Evolutionary conservation across 805 yeast species (phyloP).

Genomic region (Tetrapisispora nanseiensis): DNA sequence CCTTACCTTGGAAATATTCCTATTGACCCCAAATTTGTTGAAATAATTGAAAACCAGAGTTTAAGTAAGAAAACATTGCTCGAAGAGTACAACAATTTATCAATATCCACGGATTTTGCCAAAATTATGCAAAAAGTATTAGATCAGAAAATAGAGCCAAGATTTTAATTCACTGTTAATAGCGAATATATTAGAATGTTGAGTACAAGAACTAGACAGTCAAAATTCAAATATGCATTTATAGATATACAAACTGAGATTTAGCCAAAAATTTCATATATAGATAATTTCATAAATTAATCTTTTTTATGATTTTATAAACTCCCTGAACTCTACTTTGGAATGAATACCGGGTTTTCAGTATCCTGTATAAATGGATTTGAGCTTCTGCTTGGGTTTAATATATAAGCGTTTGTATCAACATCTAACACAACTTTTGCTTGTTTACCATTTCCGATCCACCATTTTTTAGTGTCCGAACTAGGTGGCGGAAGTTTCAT

Average conservation of each 20-base stretch:
- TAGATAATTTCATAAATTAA: too few relatives aligned
- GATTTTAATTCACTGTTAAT: background rate
- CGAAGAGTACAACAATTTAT: slow-evolving; percentile 29
- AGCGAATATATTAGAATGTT: too few relatives aligned
- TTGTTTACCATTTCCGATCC: slow-evolving; percentile 71
- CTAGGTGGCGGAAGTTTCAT: slow-evolving; percentile 75
- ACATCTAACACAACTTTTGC: slow-evolving; percentile 53
- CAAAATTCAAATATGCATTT: too few relatives aligned
- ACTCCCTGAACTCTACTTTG: background rate
- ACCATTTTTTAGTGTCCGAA: slow-evolving; percentile 77
- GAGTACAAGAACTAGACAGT: too few relatives aligned
- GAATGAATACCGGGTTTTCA: slow-evolving; percentile 34
- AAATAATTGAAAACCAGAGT: slow-evolving; percentile 59
- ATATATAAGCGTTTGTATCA: slow-evolving; percentile 32
- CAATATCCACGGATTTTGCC: slow-evolving; percentile 34
- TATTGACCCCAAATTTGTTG: slow-evolving; percentile 85
- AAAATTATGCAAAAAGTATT: slow-evolving; percentile 34
- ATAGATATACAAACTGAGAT: too few relatives aligned
- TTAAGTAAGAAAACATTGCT: slow-evolving; percentile 24
- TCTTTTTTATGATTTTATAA: too few relatives aligned
- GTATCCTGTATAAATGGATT: slow-evolving; percentile 61
- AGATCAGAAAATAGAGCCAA: background rate
- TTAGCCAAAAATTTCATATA: too few relatives aligned
- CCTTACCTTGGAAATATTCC: slow-evolving; percentile 83
- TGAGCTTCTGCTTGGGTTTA: slow-evolving; percentile 59